Conservation (phyloP, 1,284 basidiomycete species). For the Sporisorium scitamineum region DNA sequence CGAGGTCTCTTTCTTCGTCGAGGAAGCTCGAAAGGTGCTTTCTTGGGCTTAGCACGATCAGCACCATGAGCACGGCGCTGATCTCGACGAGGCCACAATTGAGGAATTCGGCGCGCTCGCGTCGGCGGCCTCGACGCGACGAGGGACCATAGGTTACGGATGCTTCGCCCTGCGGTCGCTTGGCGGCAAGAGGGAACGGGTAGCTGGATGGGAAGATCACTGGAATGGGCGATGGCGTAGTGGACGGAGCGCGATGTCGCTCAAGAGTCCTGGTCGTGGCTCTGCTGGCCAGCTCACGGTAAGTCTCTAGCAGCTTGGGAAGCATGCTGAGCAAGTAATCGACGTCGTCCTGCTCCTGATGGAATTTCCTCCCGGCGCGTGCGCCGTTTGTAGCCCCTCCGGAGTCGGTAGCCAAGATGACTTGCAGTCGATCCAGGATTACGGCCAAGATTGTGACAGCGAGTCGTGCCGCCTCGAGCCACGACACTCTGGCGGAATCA, state of each 20-base stretch:
- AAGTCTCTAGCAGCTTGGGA: slow-evolving; percentile 87
- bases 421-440: slow-evolving; percentile 88
- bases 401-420: slow-evolving; percentile 20
- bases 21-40: slow-evolving; percentile 84
- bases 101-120: slow-evolving; percentile 71
- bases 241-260: slow-evolving; percentile 74
- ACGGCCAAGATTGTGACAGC: slow-evolving; percentile 75
- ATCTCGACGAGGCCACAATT: slow-evolving; percentile 87
- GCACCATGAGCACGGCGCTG: slow-evolving; percentile 84
- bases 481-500: slow-evolving; percentile 79
- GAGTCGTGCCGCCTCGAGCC: slow-evolving; percentile 89
- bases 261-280: slow-evolving; percentile 79
- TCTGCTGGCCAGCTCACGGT: slow-evolving; percentile 81
- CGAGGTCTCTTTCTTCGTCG: slow-evolving; percentile 62
- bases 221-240: slow-evolving; percentile 77
- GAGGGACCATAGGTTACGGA: slow-evolving; percentile 48
- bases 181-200: slow-evolving; percentile 85
- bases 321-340: slow-evolving; percentile 88
- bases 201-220: slow-evolving; percentile 93
- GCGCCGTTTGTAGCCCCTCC: slow-evolving; percentile 1
- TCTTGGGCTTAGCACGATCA: slow-evolving; percentile 82
- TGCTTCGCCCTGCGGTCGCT: slow-evolving; percentile 73
- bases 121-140: slow-evolving; percentile 41
- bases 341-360: slow-evolving; percentile 90
- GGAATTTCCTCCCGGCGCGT: slow-evolving; percentile 19